Conservation (phyloP, 176 grass and related monocot species). For the Oryza punctata region DNA sequence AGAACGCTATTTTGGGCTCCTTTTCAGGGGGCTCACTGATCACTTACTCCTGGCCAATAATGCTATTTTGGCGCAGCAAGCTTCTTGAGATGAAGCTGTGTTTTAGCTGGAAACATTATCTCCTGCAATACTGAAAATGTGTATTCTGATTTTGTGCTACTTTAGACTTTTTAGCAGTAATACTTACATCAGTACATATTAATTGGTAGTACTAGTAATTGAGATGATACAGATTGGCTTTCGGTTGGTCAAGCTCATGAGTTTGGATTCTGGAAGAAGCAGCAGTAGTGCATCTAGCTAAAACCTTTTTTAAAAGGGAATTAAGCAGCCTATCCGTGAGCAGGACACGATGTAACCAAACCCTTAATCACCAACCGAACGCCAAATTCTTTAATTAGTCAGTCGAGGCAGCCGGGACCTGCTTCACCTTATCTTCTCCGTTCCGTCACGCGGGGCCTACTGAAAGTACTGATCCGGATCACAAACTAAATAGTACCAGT, state of each 20-base stretch:
- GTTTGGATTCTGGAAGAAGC: neutral
- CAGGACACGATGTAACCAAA: constrained; percentile 25
- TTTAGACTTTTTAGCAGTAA: neutral
- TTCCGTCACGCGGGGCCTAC: constrained; percentile 54
- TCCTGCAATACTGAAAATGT: neutral
- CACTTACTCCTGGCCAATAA: neutral
- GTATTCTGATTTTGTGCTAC: neutral
- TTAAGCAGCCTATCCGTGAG: neutral
- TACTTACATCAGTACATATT: neutral
- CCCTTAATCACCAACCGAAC: constrained; percentile 18
- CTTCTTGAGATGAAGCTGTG: neutral
- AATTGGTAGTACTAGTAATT: neutral
- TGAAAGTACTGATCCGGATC: neutral
- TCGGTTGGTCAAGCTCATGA: constrained; percentile 26
- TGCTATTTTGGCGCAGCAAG: neutral
- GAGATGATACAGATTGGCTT: neutral
- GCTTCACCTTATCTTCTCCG: constrained; percentile 50
- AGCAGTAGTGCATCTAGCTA: neutral
- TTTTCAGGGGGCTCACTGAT: neutral
- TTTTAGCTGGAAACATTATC: neutral
- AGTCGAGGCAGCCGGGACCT: neutral
- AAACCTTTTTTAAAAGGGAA: neutral
- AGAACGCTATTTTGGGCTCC: constrained; percentile 7
- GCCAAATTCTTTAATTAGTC: constrained; percentile 31
- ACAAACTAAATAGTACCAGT: neutral